A percentile compares a stretch with the other conserved stretches of the same genome.
Conservation (phyloP, 371 early-diverging fungal species). For the Fennellomyces sp. region DNA sequence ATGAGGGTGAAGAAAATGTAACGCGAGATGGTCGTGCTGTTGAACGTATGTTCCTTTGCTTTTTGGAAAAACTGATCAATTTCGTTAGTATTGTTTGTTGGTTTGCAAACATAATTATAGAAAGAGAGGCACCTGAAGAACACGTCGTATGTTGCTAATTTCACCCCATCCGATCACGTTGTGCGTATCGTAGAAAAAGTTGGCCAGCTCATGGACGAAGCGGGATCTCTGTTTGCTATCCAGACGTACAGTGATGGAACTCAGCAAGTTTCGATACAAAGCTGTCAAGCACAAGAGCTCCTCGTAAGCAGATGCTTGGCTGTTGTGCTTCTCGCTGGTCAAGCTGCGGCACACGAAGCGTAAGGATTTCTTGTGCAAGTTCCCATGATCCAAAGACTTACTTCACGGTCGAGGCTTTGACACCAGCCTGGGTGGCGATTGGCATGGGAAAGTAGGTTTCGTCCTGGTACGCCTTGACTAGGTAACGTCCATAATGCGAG, state of each 20-base stretch:
- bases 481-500: constrained; percentile 31
- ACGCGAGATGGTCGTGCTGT: constrained; percentile 67
- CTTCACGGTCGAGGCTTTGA: not conserved
- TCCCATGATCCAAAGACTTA: no score
- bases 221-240: not conserved
- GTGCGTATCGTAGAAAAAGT: constrained; percentile 28
- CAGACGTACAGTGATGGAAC: constrained; percentile 1
- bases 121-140: constrained; percentile 22
- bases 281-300: constrained; percentile 11
- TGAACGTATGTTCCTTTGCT: constrained; percentile 66
- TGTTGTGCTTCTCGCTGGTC: not conserved
- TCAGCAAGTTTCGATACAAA: constrained; percentile 11
- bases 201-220: constrained; percentile 18
- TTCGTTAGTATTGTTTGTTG: not conserved
- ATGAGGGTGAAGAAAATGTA: constrained; percentile 63
- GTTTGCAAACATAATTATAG: not conserved
- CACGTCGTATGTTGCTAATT: constrained; percentile 26
- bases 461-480: constrained; percentile 25
- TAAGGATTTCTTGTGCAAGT: no score
- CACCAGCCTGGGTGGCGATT: not conserved
- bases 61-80: constrained; percentile 51
- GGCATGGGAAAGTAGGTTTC: constrained; percentile 30
- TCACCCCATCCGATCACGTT: constrained; percentile 46
- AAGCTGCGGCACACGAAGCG: no score
- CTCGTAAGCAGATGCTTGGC: constrained; percentile 14